Base-by-base conservation (phyloP, 2,329 filamentous ascomycete genomes). In the Didymella arachidicola region DNA sequence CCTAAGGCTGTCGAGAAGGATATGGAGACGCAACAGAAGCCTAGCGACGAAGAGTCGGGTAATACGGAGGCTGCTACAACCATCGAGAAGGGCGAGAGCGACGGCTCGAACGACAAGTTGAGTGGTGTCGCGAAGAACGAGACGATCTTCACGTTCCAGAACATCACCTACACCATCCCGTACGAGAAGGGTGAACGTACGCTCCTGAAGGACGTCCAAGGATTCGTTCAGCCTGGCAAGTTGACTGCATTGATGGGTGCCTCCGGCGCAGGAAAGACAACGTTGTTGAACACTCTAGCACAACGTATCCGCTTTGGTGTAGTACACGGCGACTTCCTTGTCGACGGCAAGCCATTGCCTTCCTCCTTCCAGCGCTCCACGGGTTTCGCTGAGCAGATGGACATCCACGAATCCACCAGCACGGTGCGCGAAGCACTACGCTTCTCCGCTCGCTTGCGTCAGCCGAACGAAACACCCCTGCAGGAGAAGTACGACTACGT, bases 171-270 rank as follows among this genome's bases (percentile, higher is more conserved):
- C 73, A 89, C 86, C 0, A 89, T 93, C 59, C 78, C 80, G 11
- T 81, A 79, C 27, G 72, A 80, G 22, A 75, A 75, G 36, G 77
- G 78, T 3, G 78, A 81, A 44, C 71, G 80, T 14, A 73, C 72
- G 4, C 73, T 89, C 4, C 75, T 90, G 11, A 81, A 87, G 59
- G 81, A 88, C 57, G 84, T 90, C 4, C 82, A 86, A 64, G 93
- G 93, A 19, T 97, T 91, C 88, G 92, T 97, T 49, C 94, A 95
- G 76, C 93, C 93, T 4, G 93, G 93, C 47, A 96, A 92, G 12
- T 78, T 96, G 53, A 97, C 93, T 7, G 93, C 92, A 34, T 81
- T 97, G 1, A 96, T 75, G 72, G 58, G 93, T 88, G 79, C 79
- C 86, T 93, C 41, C 89, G 89, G 55, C 14, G 72, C 72, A 7